Base-by-base conservation (phyloP, 345 rosid genomes). In the Noccaea caerulescens region DNA sequence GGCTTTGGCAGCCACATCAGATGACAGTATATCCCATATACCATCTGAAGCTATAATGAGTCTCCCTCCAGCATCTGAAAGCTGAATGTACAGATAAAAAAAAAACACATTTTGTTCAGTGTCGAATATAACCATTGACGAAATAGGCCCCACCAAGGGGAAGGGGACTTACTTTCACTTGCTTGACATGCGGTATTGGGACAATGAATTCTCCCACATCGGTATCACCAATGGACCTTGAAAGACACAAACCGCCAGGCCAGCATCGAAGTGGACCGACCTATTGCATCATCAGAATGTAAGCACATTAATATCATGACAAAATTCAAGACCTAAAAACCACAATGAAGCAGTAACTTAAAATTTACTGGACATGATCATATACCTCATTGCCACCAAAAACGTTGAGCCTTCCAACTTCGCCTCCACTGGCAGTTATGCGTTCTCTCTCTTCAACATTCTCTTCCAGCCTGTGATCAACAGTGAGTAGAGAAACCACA, bases 171-270 rank as follows among this genome's bases (percentile, higher is more conserved):
- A 90, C 99, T 88, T 95, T 95, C 68, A 95, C 99, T 92, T 95
- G 99, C 80, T 95, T 95, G 58, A 95, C 99, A 71, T 95, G 98
- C 1, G 99, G 98, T 76, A 92, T 84, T 27, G 99, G 99, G 68
- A 92, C 99, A 62, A 95, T 92, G 77, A 80, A 95, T 79, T 95
- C 98, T 13, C 99, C 99, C 18, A 95, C 99, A 79, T 95, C 99
- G 2, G 97, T 90, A 79, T 95, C 99, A 32, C 99, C 99, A 73
- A 95, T 95, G 44, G 99, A 95, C 81, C 99, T 87, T 0, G 98
- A 95, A 76, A 95, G 98, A 79, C 99, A 95, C 69, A 95, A 78
- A 58, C 99, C 99, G 76, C 99, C 99, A 23, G 99, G 99, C 99
- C 98, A 95, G 77, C 99, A 95, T 43, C 99, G 97, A 23, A 95